Conservation (phyloP, 75 land plant species). For the Larix kaempferi region DNA sequence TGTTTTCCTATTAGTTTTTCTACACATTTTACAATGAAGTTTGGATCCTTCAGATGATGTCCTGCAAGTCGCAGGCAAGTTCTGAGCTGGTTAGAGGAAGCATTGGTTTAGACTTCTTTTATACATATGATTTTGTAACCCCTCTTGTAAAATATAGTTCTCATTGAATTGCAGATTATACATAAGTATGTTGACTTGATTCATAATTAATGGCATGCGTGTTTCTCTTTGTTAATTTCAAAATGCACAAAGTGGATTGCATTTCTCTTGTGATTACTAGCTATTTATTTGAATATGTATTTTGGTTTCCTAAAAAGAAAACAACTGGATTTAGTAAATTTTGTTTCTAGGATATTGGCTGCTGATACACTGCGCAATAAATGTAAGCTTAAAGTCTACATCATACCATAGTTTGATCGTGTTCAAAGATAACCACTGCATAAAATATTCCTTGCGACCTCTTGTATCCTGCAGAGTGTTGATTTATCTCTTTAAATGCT, state of each 20-base stretch:
- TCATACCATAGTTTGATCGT: not conserved
- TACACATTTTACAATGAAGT: not conserved
- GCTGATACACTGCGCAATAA: no score
- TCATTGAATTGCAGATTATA: not conserved
- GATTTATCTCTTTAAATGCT: not conserved
- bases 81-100: not conserved
- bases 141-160: not conserved
- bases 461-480: not conserved
- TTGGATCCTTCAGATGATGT: not conserved
- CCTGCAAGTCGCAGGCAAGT: not conserved
- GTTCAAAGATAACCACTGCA: not conserved
- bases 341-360: not conserved
- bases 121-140: not conserved
- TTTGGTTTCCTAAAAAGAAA: not conserved
- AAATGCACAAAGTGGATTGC: not conserved
- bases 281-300: not conserved
- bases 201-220: not conserved
- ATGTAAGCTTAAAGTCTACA: no score
- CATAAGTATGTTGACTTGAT: not conserved
- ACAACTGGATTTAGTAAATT: not conserved
- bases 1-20: not conserved
- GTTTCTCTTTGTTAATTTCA: not conserved
- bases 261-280: not conserved
- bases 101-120: slow-evolving; percentile 2
- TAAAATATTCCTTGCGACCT: not conserved